Conservation (phyloP, 306 rosid species). For the Cucurbita argyrosperma region DNA sequence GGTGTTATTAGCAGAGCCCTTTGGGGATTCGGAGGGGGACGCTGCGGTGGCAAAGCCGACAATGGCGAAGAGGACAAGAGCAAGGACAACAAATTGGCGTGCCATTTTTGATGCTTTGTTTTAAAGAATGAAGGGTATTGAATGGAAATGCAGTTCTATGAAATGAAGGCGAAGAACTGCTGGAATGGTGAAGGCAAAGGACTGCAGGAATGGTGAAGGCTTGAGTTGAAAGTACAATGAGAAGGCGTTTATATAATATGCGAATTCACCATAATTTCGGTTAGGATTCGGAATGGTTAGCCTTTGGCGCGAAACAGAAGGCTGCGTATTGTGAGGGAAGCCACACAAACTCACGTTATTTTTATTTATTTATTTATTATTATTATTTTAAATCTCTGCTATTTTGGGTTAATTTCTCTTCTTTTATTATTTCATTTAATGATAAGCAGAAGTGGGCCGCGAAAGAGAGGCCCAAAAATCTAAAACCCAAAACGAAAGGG, state of each 20-base stretch:
- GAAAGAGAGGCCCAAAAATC: not conserved
- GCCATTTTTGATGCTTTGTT: conserved; percentile 20
- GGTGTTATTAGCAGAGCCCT: not conserved
- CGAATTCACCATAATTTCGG: not conserved
- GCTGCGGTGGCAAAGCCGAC: conserved; percentile 17
- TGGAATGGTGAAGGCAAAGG: not conserved
- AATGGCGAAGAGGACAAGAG: conserved; percentile 28
- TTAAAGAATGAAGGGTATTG: not conserved
- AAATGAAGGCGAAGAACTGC: conserved; percentile 11
- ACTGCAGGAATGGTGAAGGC: conserved; percentile 12
- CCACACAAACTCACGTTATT: not conserved
- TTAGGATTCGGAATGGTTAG: not conserved
- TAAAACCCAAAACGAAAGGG: not conserved
- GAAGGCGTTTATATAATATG: not conserved
- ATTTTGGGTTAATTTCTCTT: no score
- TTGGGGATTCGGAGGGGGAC: not conserved
- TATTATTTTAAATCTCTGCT: no score
- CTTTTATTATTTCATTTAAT: no score
- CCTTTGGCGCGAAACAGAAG: not conserved
- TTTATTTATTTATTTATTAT: no score
- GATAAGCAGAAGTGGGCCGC: not conserved
- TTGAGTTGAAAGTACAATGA: not conserved
- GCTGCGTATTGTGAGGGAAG: not conserved
- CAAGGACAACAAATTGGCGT: conserved; percentile 21
- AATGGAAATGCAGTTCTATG: conserved; percentile 1